Evolutionary conservation across 1,139 yeast genomes (phyloP), one percentile per base, ranked within the genome.

Genomic region (Yamadazyma diddensiae): DNA sequence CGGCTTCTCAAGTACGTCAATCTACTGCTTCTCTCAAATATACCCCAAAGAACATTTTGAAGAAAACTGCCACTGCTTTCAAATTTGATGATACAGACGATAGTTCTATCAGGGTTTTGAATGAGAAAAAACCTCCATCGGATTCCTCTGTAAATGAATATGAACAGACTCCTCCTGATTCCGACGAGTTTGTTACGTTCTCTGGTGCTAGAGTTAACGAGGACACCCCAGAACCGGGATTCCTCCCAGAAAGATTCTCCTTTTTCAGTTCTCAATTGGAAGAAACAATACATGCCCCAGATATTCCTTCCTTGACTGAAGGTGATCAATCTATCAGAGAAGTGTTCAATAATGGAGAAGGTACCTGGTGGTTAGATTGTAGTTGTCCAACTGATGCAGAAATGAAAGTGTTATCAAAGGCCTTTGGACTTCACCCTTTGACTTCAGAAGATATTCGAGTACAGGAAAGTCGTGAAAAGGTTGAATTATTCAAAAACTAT

Each of bases 271-370:
- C 94, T 0, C 87, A 82, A 37, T 65, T 79, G 7, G 96, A 87
- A 38, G 94, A 83, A 49, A 92, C 97, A 0, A 72, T 85, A 12
- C 97, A 90, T 59, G 84, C 95, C 1, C 82, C 95, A 1, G 95
- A 87, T 51, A 68, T 90, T 26, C 83, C 94, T 3, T 76, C 92
- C 1, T 62, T 90, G 39, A 76, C 84, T 4, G 65, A 66, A 13
- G 79, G 81, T 2, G 83, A 79, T 2, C 77, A 81, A 48, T 65
- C 82, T 3, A 78, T 84, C 43, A 67, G 77, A 37, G 77, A 79
- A 17, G 58, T 87, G 28, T 87, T 88, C 55, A 70, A 70, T 33
- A 65, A 68, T 25, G 70, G 73, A n/a, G 77, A 77, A 33, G 78
- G 82, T 41, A 50, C 79, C 1, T 81, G 87, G 88, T 83, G 94